Base-by-base conservation (phyloP, 1,139 yeast species). In the Scheffersomyces segobiensis region DNA sequence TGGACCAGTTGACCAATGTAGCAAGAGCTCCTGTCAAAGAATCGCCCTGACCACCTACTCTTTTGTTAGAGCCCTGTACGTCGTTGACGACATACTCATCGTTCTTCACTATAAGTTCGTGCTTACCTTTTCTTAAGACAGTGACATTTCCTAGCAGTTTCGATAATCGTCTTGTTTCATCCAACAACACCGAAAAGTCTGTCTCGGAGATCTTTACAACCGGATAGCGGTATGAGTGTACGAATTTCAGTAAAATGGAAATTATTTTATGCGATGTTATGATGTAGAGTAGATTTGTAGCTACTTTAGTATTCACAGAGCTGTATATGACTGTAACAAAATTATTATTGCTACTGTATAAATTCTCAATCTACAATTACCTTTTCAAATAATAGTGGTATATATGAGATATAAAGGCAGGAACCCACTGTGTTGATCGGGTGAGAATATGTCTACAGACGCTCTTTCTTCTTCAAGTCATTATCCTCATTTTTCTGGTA, bases 31-130 rank as follows among this genome's bases (percentile, higher is more conserved):
- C 97, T 1, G 91, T 82, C 52, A 91, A 71, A 0, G 96, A 87
- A 66, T 91, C 97, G 14, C 97, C 97, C 72, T 91, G 97, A 0
- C 97, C 97, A n/a, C 96, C 93, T 10, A 88, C 92, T 32, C 97
- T 78, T 65, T 88, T 87, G 50, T 62, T 61, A 73, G 95, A 88
- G 0, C 98, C 98, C 20, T 71, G 65, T 22, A 78, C 68, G 8
- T 75, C 77, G 59, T 78, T 80, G 8, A 75, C 67, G 4, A 88
- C 61, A 50, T 71, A 68, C 12, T 66, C 66, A 21, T 78, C 79
- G 5, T 83, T 84, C 57, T 81, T 78, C 17, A 86, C 89, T 26
- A 93, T 88, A 51, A 82, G 63, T 67, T 95, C 99, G 1, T 65
- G 65, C 1, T 67, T 62, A 1, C 98, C 98, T 71, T 95, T 95